These are phyloP conservation scores for Melaleuca alternifolia DNA, from an alignment of 345 rosid species.

Conservation along the genomic window DNA sequence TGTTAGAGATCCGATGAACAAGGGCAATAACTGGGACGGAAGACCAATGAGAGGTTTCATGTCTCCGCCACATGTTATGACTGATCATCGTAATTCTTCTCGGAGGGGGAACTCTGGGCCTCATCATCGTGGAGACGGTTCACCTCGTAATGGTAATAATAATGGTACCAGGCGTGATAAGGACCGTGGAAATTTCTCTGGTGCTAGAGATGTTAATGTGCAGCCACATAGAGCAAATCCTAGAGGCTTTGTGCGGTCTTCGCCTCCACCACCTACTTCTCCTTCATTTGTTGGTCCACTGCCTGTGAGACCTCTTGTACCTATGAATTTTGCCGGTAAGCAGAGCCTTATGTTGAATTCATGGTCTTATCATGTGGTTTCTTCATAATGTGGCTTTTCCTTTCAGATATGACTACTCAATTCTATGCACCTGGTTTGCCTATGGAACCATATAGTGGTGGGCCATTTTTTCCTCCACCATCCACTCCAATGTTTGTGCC, in stretches of 20 bases:
- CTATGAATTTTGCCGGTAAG: not conserved
- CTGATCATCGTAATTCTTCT: slow-evolving; percentile 28
- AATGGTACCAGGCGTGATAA: slow-evolving; percentile 36
- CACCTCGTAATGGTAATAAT: slow-evolving; percentile 18
- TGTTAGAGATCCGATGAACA: slow-evolving; percentile 21
- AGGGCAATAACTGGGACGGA: slow-evolving; percentile 30
- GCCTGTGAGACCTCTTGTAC: slow-evolving; percentile 20
- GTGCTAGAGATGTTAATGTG: slow-evolving; percentile 33
- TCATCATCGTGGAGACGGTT: slow-evolving; percentile 36
- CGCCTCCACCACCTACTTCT: slow-evolving; percentile 21
- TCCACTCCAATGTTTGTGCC: slow-evolving; percentile 23
- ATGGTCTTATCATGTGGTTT: not conserved
- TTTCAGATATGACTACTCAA: slow-evolving; percentile 25
- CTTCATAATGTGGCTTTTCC: not conserved
- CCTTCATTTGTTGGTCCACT: slow-evolving; percentile 23
- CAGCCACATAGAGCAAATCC: slow-evolving; percentile 34
- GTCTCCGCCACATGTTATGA: slow-evolving; percentile 22
- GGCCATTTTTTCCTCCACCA: slow-evolving; percentile 22
- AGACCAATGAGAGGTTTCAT: slow-evolving; percentile 31
- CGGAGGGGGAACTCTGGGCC: slow-evolving; percentile 42
- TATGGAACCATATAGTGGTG: slow-evolving; percentile 31
- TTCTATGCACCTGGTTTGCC: slow-evolving; percentile 13
- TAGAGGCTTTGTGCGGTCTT: slow-evolving; percentile 35
- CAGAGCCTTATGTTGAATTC: not conserved
- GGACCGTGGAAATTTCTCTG: slow-evolving; percentile 33